Evolutionary conservation across 192 early-diverging fungal genomes (phyloP).

Genomic region (Funneliformis geosporum): DNA sequence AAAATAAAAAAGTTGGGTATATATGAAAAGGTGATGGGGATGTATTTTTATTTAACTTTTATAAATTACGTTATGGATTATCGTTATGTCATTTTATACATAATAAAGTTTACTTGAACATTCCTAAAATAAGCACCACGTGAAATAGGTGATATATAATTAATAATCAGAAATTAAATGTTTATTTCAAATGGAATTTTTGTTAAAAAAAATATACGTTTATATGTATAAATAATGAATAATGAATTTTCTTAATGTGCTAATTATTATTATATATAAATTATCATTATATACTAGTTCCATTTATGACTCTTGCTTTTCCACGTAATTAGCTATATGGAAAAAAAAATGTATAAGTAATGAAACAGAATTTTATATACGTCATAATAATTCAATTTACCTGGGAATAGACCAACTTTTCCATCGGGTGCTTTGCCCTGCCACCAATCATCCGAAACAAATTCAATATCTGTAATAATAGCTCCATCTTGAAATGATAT

Average conservation of each 20-base stretch:
- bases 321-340: conserved; percentile 12
- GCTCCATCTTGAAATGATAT: conserved; percentile 78
- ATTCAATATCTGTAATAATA: conserved; percentile 75
- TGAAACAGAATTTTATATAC: background rate
- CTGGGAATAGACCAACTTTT: conserved; percentile 72
- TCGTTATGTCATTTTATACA: no score
- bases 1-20: no score
- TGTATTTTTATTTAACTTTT: background rate
- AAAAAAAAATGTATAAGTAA: background rate
- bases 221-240: no score
- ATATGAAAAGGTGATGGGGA: no score
- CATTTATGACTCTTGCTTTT: background rate
- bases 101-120: background rate
- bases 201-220: no score
- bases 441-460: conserved; percentile 93
- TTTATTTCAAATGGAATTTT: no score
- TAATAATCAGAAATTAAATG: no score
- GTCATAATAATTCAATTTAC: conserved; percentile 47
- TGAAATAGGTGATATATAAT: background rate
- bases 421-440: conserved; percentile 64
- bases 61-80: background rate
- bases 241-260: no score
- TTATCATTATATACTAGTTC: background rate
- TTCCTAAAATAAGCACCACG: background rate
- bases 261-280: no score